Evolutionary conservation across 345 rosid genomes (phyloP).

Genomic region (Lagerstroemia speciosa): DNA sequence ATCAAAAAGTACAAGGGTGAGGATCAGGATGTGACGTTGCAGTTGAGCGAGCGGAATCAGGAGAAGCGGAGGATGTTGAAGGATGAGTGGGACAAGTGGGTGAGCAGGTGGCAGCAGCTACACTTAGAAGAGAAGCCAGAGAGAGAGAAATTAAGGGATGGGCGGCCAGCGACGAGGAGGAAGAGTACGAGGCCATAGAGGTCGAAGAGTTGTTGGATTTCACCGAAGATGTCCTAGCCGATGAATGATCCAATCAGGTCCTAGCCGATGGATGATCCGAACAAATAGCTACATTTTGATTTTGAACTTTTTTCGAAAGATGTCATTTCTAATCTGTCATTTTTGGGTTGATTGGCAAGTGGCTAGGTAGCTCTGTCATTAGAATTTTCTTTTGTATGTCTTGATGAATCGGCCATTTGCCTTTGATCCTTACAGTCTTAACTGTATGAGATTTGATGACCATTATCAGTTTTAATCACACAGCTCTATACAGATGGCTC

Average conservation of each 20-base stretch:
- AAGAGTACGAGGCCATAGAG: constrained; percentile 79
- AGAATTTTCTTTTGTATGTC: not conserved
- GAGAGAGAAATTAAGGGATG: constrained; percentile 57
- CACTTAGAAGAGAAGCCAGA: constrained; percentile 60
- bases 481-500: not conserved
- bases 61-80: constrained; percentile 75
- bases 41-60: constrained; percentile 78
- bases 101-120: constrained; percentile 49
- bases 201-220: constrained; percentile 57
- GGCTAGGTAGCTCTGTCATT: not conserved
- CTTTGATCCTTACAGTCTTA: not conserved
- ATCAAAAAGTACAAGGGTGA: constrained; percentile 87
- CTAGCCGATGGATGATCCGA: too few relatives aligned
- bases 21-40: constrained; percentile 84
- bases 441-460: not conserved
- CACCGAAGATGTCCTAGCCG: constrained; percentile 35
- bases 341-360: not conserved
- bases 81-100: constrained; percentile 90
- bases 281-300: not conserved
- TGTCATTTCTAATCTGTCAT: not conserved
- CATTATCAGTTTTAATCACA: not conserved
- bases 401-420: not conserved
- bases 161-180: constrained; percentile 92
- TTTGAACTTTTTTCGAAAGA: not conserved
- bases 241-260: too few relatives aligned